phyloP scores from a whole-genome alignment of 176 grass and related monocot genomes.

The Themeda triandra region DNA sequence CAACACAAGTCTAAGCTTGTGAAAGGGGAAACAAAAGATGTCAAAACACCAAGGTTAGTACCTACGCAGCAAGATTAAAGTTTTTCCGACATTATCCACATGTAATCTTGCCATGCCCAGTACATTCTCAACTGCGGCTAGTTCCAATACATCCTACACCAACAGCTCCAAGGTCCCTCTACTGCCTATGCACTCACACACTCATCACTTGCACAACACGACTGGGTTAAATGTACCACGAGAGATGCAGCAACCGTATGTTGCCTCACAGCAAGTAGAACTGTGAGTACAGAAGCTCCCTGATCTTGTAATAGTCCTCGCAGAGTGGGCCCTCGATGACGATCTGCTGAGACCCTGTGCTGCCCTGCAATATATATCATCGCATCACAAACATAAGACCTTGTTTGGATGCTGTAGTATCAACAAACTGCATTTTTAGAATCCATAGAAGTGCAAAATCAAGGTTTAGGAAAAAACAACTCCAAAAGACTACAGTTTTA shows the following conservation, averaged over 20 bases:
- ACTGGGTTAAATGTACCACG: background rate
- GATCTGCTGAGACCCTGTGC: slow-evolving; percentile 73
- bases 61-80: no score
- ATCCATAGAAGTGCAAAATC: no score
- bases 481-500: no score
- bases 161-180: background rate
- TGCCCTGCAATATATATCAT: slow-evolving; percentile 44
- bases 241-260: background rate
- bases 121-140: background rate
- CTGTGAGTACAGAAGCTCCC: slow-evolving; percentile 80
- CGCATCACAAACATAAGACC: background rate
- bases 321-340: slow-evolving; percentile 84
- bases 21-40: no score
- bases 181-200: background rate
- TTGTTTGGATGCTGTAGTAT: background rate
- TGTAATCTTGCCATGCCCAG: background rate
- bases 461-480: no score
- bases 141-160: background rate
- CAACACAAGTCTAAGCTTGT: no score
- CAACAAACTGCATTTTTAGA: no score
- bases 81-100: background rate
- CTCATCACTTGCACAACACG: slow-evolving; percentile 1
- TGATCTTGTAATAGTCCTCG: slow-evolving; percentile 90
- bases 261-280: slow-evolving; percentile 65
- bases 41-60: no score